A percentile compares a stretch with the other conserved stretches of the same genome.
Conservation (phyloP, 2,329 filamentous ascomycete genomes). For the Diaporthe sp. region DNA sequence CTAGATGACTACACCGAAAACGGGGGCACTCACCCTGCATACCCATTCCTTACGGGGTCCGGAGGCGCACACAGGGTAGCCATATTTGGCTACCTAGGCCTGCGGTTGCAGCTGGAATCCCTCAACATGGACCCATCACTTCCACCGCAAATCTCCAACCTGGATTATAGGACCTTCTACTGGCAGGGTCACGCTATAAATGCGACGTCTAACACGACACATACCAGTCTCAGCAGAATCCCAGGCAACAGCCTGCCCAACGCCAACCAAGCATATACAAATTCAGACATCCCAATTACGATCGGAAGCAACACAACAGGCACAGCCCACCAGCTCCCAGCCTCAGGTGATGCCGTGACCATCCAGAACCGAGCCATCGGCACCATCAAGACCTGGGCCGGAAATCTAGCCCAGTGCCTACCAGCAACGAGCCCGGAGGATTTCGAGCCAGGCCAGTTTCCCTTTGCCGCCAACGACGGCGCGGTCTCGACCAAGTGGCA, state of each 20-base stretch:
- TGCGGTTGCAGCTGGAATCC: constrained; percentile 36
- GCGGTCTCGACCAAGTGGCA: constrained; percentile 41
- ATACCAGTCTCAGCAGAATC: constrained; percentile 45
- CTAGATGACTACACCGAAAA: constrained; percentile 39
- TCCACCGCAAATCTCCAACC: constrained; percentile 35
- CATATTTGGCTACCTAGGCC: constrained; percentile 39
- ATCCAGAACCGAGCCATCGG: constrained; percentile 72
- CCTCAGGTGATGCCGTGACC: constrained; percentile 62
- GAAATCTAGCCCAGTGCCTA: constrained; percentile 76
- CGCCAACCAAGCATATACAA: constrained; percentile 68
- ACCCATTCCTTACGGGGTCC: constrained; percentile 37
- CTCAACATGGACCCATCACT: constrained; percentile 38
- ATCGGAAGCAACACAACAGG: constrained; percentile 61
- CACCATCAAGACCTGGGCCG: constrained; percentile 64
- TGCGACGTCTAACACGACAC: constrained; percentile 47
- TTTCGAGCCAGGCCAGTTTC: constrained; percentile 77
- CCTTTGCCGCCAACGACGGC: constrained; percentile 56
- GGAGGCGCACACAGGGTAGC: constrained; percentile 40
- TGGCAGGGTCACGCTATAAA: constrained; percentile 41
- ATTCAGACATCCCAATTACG: constrained; percentile 69
- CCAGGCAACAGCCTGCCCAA: constrained; percentile 55
- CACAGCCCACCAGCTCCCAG: constrained; percentile 58
- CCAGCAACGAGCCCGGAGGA: constrained; percentile 62
- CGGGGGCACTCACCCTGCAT: constrained; percentile 39
- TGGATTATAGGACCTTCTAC: constrained; percentile 40